Conservation (phyloP, 306 rosid species). For the Glycine latifolia region DNA sequence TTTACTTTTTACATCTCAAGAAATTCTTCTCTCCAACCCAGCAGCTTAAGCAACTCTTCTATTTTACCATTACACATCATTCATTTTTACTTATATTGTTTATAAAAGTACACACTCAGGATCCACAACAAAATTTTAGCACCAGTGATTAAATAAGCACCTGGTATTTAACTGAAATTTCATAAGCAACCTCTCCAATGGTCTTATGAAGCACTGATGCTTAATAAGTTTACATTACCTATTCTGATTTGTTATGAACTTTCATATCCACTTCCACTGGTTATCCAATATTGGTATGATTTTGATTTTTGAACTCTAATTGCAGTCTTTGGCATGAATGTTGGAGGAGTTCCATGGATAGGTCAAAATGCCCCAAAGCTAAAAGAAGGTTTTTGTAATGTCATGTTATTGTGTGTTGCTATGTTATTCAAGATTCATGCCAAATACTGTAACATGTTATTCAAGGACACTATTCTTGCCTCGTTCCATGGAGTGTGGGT, state of each 20-base stretch:
- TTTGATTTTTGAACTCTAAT: too few species aligned
- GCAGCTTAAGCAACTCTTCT: background rate
- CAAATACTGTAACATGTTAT: too few species aligned
- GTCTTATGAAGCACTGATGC: background rate
- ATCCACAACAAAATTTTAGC: background rate
- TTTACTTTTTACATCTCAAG: background rate
- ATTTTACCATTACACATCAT: background rate
- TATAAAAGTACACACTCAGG: background rate
- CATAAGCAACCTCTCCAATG: background rate
- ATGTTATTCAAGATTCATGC: too few species aligned
- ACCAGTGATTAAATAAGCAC: background rate
- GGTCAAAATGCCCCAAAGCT: too few species aligned
- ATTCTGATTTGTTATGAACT: conserved; percentile 14
- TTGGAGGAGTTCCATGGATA: too few species aligned
- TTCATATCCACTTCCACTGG: conserved; percentile 12
- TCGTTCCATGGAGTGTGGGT: too few species aligned
- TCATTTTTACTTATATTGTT: background rate
- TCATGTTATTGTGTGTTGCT: too few species aligned
- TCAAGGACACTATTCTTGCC: too few species aligned
- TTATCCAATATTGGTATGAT: too few species aligned
- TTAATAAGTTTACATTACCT: background rate
- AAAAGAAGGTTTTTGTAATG: too few species aligned
- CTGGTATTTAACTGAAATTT: background rate
- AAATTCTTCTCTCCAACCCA: background rate
- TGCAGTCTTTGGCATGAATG: too few species aligned